A percentile compares a stretch with the other conserved stretches of the same genome.
phyloP scores from a whole-genome alignment of 106 monocot species.

The Dendrobium huoshanense region DNA sequence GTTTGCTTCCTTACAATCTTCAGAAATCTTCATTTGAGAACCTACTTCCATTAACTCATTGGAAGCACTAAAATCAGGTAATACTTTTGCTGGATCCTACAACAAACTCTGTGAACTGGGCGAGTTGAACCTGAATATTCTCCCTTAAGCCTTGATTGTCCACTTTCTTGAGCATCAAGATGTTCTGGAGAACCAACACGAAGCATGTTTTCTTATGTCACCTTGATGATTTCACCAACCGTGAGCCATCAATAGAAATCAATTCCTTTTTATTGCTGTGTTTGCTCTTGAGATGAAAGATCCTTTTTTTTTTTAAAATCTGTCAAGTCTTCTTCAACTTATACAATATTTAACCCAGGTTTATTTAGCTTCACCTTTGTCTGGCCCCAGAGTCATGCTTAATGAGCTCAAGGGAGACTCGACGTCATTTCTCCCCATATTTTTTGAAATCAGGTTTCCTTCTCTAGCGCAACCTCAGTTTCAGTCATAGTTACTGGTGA shows the following conservation, averaged over 20 bases:
- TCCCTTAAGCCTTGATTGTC: constrained; percentile 17
- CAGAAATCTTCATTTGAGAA: constrained; percentile 22
- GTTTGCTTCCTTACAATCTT: constrained; percentile 16
- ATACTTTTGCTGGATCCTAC: constrained; percentile 9
- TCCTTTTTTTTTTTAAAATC: constrained; percentile 14
- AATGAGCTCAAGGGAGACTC: constrained; percentile 3
- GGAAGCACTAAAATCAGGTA: constrained; percentile 16
- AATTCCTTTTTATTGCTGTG: constrained; percentile 1
- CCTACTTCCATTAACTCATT: constrained; percentile 14
- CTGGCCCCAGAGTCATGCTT: constrained; percentile 14
- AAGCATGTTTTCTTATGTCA: constrained; percentile 10
- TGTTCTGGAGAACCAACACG: constrained; percentile 20
- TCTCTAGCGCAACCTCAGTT: constrained; percentile 6
- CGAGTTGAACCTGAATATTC: constrained; percentile 17
- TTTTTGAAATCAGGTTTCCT: constrained; percentile 26
- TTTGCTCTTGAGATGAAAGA: constrained; percentile 8
- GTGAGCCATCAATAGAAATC: constrained; percentile 12
- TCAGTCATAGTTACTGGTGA: constrained; percentile 13
- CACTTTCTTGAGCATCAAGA: constrained; percentile 15
- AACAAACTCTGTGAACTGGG: constrained; percentile 9
- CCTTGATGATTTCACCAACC: constrained; percentile 7
- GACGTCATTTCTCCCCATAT: not conserved
- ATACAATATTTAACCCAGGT: not conserved
- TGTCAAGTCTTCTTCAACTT: constrained; percentile 22
- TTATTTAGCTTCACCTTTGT: constrained; percentile 20